Conservation (phyloP, 176 grass and related monocot genomes). For the Stipa capillata region DNA sequence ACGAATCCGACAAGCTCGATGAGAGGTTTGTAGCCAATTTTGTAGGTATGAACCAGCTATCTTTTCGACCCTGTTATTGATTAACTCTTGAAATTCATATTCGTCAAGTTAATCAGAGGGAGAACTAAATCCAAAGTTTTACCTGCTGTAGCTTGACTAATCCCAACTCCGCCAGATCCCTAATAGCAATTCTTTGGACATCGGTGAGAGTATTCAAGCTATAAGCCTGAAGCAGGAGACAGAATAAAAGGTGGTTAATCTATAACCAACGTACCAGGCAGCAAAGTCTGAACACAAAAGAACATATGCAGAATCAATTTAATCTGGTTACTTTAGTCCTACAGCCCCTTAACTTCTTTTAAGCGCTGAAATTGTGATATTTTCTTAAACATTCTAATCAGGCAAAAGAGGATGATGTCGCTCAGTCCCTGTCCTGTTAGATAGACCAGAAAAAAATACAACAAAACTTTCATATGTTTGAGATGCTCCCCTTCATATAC, state of each 20-base stretch:
- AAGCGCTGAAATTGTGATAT: neutral
- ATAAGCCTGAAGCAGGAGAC: constrained; percentile 56
- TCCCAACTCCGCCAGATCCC: constrained; percentile 73
- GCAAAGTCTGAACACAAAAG: neutral
- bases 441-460: neutral
- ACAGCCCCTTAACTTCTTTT: neutral
- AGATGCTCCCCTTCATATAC: neutral
- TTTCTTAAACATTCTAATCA: neutral
- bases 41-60: constrained; percentile 95
- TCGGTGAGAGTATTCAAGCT: constrained; percentile 75
- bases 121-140: neutral
- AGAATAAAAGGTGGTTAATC: neutral
- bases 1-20: constrained; percentile 69
- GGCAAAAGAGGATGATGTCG: neutral
- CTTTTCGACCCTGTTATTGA: constrained; percentile 58
- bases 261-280: neutral
- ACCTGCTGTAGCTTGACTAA: constrained; percentile 82
- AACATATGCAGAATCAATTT: neutral
- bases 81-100: neutral
- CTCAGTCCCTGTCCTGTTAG: neutral
- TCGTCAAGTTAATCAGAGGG: neutral
- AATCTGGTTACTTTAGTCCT: neutral
- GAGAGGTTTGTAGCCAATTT: constrained; percentile 92
- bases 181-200: constrained; percentile 72
- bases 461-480: neutral